Conservation (phyloP, 805 yeast species). For the Wickerhamomyces queroliae region DNA sequence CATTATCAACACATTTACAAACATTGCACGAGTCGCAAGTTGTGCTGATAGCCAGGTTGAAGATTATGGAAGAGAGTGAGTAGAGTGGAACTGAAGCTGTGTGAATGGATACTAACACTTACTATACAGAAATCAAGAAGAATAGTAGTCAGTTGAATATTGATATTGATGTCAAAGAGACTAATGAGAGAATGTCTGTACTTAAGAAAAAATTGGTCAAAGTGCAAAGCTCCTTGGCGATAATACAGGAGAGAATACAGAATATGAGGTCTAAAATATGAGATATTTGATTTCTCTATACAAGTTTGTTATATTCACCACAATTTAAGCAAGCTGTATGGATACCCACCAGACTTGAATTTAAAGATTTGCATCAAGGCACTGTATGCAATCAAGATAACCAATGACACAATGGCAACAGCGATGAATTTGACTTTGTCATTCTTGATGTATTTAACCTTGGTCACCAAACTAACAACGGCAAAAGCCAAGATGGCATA, state of each 20-base stretch:
- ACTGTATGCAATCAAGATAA: slow-evolving; percentile 55
- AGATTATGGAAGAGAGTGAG: slow-evolving; percentile 29
- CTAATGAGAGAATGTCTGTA: slow-evolving; percentile 18
- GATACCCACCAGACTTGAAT: slow-evolving; percentile 71
- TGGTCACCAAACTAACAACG: slow-evolving; percentile 51
- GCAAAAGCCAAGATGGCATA: slow-evolving; percentile 65
- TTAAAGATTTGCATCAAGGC: slow-evolving; percentile 60
- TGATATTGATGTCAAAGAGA: slow-evolving; percentile 10
- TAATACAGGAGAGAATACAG: slow-evolving; percentile 27
- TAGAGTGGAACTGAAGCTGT: no score
- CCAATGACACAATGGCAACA: slow-evolving; percentile 35
- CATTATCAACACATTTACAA: slow-evolving; percentile 42
- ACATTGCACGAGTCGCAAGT: slow-evolving; percentile 52
- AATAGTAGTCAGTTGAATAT: slow-evolving; percentile 22
- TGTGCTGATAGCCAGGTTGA: slow-evolving; percentile 43
- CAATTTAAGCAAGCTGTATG: slow-evolving; percentile 50
- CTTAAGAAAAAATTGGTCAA: slow-evolving; percentile 20
- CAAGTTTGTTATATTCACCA: slow-evolving; percentile 9
- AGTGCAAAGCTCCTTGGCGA: slow-evolving; percentile 25
- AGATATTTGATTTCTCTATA: not conserved
- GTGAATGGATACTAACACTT: no score
- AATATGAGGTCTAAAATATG: slow-evolving; percentile 7
- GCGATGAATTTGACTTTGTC: slow-evolving; percentile 43
- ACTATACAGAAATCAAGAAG: slow-evolving; percentile 23
- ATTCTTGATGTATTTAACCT: slow-evolving; percentile 44